These are phyloP conservation scores for Kodamaea anthophila DNA, from an alignment of 1,139 yeast species.

Conservation along the genomic window DNA sequence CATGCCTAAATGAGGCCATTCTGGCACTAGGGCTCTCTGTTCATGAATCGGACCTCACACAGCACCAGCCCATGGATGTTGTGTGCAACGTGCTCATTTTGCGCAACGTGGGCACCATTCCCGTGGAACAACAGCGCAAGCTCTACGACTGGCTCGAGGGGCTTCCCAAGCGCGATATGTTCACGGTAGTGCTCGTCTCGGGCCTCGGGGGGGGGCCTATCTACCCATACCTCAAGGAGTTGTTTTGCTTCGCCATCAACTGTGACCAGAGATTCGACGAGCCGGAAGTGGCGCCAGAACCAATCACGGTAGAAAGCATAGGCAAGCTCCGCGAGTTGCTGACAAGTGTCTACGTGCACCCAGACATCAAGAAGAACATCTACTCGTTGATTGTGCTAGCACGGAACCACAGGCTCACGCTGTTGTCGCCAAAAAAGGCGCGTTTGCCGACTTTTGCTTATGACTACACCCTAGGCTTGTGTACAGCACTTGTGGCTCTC, in stretches of 20 bases:
- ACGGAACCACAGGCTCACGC: conserved; percentile 35
- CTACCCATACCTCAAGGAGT: conserved; percentile 30
- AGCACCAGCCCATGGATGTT: not conserved
- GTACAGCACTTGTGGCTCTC: conserved; percentile 29
- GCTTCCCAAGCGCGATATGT: conserved; percentile 13
- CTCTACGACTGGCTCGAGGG: conserved; percentile 24
- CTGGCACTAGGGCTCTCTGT: conserved; percentile 4
- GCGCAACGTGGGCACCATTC: conserved; percentile 17
- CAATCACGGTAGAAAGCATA: conserved; percentile 4
- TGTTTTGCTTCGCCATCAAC: conserved; percentile 31
- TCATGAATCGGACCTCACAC: conserved; percentile 4
- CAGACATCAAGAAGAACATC: conserved; percentile 34
- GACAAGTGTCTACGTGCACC: conserved; percentile 23
- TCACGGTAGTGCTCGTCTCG: conserved; percentile 23
- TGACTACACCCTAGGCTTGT: conserved; percentile 22
- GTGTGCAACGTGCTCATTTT: conserved; percentile 5
- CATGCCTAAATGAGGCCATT: conserved; percentile 2
- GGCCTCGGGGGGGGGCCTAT: conserved; percentile 14
- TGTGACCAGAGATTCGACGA: conserved; percentile 8
- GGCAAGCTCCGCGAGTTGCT: conserved; percentile 7
- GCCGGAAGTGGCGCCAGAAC: not conserved
- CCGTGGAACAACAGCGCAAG: conserved; percentile 17
- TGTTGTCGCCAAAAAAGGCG: conserved; percentile 33
- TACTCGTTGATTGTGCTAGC: conserved; percentile 35
- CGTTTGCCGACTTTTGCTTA: conserved; percentile 31